These are phyloP conservation scores for Alternaria alternata DNA, from an alignment of 2,329 filamentous ascomycete genomes.

Conservation along the genomic window DNA sequence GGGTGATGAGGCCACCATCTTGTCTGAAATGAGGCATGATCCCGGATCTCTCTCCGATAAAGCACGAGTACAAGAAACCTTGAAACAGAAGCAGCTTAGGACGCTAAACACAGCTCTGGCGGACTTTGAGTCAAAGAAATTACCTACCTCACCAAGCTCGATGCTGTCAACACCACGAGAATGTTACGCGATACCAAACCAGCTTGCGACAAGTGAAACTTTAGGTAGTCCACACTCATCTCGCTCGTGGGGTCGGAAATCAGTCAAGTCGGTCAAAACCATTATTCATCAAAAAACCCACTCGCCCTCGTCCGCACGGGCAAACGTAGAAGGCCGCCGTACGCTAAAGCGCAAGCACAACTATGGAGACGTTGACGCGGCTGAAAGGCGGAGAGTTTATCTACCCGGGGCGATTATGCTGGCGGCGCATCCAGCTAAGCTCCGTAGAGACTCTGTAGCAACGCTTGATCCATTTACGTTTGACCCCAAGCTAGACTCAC, in stretches of 20 bases:
- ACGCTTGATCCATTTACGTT: slow-evolving; percentile 51
- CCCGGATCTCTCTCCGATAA: slow-evolving; percentile 26
- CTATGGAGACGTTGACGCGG: slow-evolving; percentile 2
- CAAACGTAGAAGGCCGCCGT: slow-evolving; percentile 22
- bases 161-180: slow-evolving; percentile 42
- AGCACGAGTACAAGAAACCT: slow-evolving; percentile 32
- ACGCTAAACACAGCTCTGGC: slow-evolving; percentile 35
- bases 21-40: background rate
- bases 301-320: slow-evolving; percentile 13
- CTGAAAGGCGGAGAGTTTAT: slow-evolving; percentile 39
- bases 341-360: slow-evolving; percentile 3
- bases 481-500: slow-evolving; percentile 22
- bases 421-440: slow-evolving; percentile 37
- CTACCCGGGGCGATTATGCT: slow-evolving; percentile 54
- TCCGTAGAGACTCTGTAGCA: slow-evolving; percentile 52
- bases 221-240: slow-evolving; percentile 15
- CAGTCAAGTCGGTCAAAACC: slow-evolving; percentile 19
- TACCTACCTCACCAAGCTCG: slow-evolving; percentile 37
- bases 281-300: slow-evolving; percentile 13
- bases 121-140: slow-evolving; percentile 21
- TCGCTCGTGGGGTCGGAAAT: slow-evolving; percentile 14
- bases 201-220: slow-evolving; percentile 12
- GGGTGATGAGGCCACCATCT: slow-evolving; percentile 7
- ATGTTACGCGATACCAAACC: slow-evolving; percentile 31
- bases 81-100: slow-evolving; percentile 31